Percentiles rank a stretch among this genome's conserved stretches.
Evolutionary conservation across 2,329 filamentous ascomycete species (phyloP).

Genomic region (Trichoderma pleuroti): DNA sequence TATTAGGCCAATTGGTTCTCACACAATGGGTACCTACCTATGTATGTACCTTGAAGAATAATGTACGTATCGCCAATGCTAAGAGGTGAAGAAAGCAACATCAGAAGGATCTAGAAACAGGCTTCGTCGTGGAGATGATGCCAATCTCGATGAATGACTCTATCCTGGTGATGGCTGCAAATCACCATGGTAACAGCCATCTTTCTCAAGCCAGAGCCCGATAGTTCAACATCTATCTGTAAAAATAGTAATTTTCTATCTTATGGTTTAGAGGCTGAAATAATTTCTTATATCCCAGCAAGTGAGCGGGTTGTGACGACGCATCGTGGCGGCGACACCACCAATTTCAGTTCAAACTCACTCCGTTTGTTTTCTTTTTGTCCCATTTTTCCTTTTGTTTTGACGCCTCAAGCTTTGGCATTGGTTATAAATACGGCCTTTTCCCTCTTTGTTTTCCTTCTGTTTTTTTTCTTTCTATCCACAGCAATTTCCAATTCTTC

Average conservation of each 20-base stretch:
- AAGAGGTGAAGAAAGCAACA: not conserved
- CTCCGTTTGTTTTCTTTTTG: not conserved
- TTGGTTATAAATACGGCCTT: not conserved
- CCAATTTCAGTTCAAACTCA: not conserved
- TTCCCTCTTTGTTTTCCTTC: not conserved
- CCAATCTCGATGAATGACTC: not conserved
- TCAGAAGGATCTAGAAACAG: no score
- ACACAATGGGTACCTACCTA: not conserved
- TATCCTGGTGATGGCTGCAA: not conserved
- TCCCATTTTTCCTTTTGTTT: not conserved
- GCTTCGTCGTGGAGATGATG: not conserved
- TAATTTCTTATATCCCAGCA: not conserved
- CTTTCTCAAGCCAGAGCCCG: not conserved
- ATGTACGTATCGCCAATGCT: not conserved
- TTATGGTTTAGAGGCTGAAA: not conserved
- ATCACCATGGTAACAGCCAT: not conserved
- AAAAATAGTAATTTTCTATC: not conserved
- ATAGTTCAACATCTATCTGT: not conserved
- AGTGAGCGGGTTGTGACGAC: not conserved
- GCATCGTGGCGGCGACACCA: not conserved
- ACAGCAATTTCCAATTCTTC: not conserved
- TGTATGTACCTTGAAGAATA: not conserved
- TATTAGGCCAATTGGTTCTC: not conserved
- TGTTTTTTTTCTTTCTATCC: no score
- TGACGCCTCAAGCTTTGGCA: not conserved